Conservation (phyloP, 1,284 basidiomycete species). For the Anthracocystis setariae region DNA sequence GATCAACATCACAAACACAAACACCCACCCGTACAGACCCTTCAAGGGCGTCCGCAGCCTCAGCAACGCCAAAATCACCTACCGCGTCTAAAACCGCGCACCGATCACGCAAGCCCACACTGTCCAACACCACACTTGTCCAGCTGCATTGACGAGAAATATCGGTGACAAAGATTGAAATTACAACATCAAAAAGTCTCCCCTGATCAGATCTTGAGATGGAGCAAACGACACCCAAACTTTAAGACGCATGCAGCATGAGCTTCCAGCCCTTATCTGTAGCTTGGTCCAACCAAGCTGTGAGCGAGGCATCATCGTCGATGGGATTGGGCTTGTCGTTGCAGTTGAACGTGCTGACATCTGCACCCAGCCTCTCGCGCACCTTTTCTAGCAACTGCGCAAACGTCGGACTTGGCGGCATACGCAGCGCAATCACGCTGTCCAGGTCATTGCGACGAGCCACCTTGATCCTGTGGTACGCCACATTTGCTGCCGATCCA, state of each 20-base stretch:
- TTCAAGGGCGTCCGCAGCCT: constrained; percentile 75
- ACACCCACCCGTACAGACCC: constrained; percentile 69
- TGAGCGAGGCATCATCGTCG: constrained; percentile 77
- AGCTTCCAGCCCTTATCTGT: constrained; percentile 81
- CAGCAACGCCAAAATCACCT: constrained; percentile 61
- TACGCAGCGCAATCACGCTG: constrained; percentile 95
- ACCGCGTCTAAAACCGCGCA: constrained; percentile 23
- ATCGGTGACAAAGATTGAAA: constrained; percentile 9
- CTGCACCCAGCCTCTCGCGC: constrained; percentile 81
- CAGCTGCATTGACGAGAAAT: neutral
- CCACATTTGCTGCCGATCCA: constrained; percentile 45
- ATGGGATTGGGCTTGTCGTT: constrained; percentile 73
- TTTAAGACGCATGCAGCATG: constrained; percentile 79
- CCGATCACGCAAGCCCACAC: no score
- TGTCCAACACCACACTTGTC: no score
- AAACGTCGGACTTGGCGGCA: constrained; percentile 89
- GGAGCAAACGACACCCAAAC: no score
- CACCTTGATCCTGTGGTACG: constrained; percentile 90
- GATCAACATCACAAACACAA: constrained; percentile 76
- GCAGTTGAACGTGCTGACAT: constrained; percentile 72
- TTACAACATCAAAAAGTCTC: neutral
- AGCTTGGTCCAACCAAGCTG: constrained; percentile 76
- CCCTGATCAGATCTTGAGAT: no score
- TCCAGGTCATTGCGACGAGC: constrained; percentile 84
- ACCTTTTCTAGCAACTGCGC: constrained; percentile 89